Evolutionary conservation across 1,139 yeast genomes (phyloP).

Genomic region (Sugiyamaella paludigena): DNA sequence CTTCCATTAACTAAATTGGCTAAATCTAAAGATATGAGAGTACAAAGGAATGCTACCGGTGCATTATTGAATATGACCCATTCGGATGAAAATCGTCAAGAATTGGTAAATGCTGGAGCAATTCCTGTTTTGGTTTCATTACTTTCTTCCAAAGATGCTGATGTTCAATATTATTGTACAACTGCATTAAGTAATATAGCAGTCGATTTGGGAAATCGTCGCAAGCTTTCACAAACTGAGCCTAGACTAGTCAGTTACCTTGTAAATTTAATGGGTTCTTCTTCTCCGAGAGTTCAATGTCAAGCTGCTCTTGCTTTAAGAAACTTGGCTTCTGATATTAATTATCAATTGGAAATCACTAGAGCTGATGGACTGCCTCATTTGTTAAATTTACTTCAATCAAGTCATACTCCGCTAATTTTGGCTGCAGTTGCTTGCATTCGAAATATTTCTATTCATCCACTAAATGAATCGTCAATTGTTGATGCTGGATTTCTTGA

Average conservation of each 20-base stretch:
- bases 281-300: constrained; percentile 89
- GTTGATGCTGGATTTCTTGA: constrained; percentile 94
- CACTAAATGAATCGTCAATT: constrained; percentile 89
- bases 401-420: constrained; percentile 87
- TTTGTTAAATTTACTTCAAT: constrained; percentile 79
- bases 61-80: constrained; percentile 98
- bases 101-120: constrained; percentile 95
- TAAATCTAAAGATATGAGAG: constrained; percentile 89
- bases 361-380: constrained; percentile 95
- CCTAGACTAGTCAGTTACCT: constrained; percentile 89
- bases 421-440: constrained; percentile 98
- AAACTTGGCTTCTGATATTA: constrained; percentile 90
- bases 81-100: constrained; percentile 93
- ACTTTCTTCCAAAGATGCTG: constrained; percentile 84
- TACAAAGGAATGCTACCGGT: constrained; percentile 97
- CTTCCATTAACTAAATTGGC: constrained; percentile 93
- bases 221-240: constrained; percentile 84
- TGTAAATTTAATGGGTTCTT: constrained; percentile 88
- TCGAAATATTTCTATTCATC: constrained; percentile 94
- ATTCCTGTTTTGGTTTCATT: constrained; percentile 94
- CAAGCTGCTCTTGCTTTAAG: constrained; percentile 96
- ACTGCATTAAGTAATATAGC: constrained; percentile 97
- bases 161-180: constrained; percentile 96
- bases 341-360: constrained; percentile 90
- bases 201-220: constrained; percentile 88